Percentiles rank a stretch among this genome's conserved stretches.
These are phyloP conservation scores for Gaertneriomyces sp. DNA, from an alignment of 192 early-diverging fungal species.

Conservation along the genomic window DNA sequence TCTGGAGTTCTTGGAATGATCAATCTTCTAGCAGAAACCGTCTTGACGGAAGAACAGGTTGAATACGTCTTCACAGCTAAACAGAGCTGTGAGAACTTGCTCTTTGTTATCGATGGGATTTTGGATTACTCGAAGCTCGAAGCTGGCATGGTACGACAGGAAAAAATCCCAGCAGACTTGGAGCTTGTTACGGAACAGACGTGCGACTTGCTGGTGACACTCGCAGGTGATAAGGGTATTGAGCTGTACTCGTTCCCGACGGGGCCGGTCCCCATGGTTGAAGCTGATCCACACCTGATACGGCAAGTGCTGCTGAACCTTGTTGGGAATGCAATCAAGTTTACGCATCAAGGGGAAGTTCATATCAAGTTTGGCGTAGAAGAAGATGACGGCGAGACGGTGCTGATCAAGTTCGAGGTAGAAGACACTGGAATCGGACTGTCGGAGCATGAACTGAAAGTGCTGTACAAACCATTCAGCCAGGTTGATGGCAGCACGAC, in stretches of 20 bases:
- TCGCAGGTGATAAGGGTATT: background rate
- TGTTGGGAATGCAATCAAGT: background rate
- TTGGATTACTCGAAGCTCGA: conserved; percentile 2
- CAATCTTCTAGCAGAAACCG: background rate
- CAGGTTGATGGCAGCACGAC: conserved; percentile 6
- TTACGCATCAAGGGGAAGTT: conserved; percentile 1
- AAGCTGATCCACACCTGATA: background rate
- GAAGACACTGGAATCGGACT: conserved; percentile 1
- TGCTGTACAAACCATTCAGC: conserved; percentile 3
- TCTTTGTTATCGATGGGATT: conserved; percentile 1
- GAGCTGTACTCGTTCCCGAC: background rate
- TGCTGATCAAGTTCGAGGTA: conserved; percentile 2
- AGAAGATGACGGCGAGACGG: background rate
- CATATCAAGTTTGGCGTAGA: background rate
- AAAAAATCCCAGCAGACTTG: background rate
- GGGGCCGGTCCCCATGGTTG: background rate
- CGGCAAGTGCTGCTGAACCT: background rate
- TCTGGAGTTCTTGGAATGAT: conserved; percentile 1
- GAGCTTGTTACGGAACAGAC: background rate
- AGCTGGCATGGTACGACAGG: background rate
- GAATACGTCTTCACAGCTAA: background rate
- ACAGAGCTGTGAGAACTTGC: background rate
- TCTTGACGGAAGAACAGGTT: background rate
- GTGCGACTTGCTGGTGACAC: background rate
- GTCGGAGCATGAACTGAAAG: background rate